Base-by-base conservation (phyloP, 257 asterid species). In the Phtheirospermum japonicum region DNA sequence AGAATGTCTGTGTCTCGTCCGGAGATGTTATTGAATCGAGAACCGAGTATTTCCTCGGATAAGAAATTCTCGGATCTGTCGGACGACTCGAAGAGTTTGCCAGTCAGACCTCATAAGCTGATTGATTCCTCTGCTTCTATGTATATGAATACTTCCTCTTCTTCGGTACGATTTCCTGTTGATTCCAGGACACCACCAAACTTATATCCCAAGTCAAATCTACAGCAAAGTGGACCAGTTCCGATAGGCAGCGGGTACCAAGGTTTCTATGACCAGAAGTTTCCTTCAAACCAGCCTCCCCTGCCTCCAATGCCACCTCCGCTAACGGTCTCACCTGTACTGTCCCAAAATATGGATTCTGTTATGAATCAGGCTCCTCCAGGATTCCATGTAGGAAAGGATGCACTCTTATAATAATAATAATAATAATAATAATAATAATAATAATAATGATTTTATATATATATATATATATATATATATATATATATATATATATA, bases 301-400 rank as follows among this genome's bases (percentile, higher is more conserved):
- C 77, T 91, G 77, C 89, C 89, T 61, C 88, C 90, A 14, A 69
- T 81, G 33, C 95, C 85, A 23, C 95, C 91, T 32, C 95, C 94
- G 7, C 78, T 80, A 23, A 59, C 83, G 19, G 60, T 78, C 65
- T 74, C 90, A 16, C 67, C 86, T 50, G 45, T 78, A 11, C 7
- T 61, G 36, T 74, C 87, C 60, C 95, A 84, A 39, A 80, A 75
- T 76, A 64, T 75, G 33, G 87, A 82, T 70, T 71, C 70, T 55
- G 71, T 34, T 61, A 71, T 59, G 51, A 74, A 63, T 62, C 88
- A 78, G 42, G 66, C 88, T 67, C 32, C 14, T 18, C 32, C 33
- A 3, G 55, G 28, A 18, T 49, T 16, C 30, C 55, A 49, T 49
- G 30, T 49, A 43, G 50, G 23, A 49, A 18, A 1, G 6, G 4